Evolutionary conservation across 2,329 filamentous ascomycete genomes (phyloP), one percentile per base, ranked within the genome.

Genomic region (Trichoderma aggressivum): DNA sequence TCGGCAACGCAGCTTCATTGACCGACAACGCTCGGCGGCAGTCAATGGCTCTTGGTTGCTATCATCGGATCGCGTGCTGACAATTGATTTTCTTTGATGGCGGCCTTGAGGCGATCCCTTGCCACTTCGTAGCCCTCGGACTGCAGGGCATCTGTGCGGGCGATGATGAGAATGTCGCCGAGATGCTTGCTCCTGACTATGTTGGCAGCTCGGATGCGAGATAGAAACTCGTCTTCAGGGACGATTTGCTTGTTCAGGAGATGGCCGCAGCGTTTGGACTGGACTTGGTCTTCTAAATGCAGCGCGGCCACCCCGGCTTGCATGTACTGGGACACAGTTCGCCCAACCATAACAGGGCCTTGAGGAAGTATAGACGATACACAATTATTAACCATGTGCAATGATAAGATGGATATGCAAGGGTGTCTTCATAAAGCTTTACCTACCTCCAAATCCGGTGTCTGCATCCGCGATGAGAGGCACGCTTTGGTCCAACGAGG

Each of bases 221-320:
- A 78, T n/a, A 84, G 77, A 74, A 84, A 91, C 24, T 84, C 84
- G 1, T 85, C 83, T 0, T 77, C 72, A 2, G 80, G 76, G 10
- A 91, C 89, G 14, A 91, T 80, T 70, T 87, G 82, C 78, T 92
- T 92, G 68, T 88, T 88, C 0, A 80, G 78, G 1, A 92, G 81
- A 76, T 92, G 90, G 0, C 90, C 90, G 77, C 89, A 92, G 11
- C 89, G 86, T 80, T 92, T 92, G 58, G 84, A 87, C 56, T 85
- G 81, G 21, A 91, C 83, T 80, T 91, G 89, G 78, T 90, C 88
- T 77, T 91, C 89, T 70, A 91, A 84, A 75, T 91, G 88, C 24
- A 90, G 79, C 0, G 82, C 88, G 1, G 89, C 88, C 3, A 91
- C 85, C 16, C 88, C 88, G 6, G 84, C 81, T 30, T 83, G 81